Percentiles rank a stretch among this genome's conserved stretches.
Evolutionary conservation across 352 stramenopile species (phyloP).

Genomic region (Phytophthora megakarya): DNA sequence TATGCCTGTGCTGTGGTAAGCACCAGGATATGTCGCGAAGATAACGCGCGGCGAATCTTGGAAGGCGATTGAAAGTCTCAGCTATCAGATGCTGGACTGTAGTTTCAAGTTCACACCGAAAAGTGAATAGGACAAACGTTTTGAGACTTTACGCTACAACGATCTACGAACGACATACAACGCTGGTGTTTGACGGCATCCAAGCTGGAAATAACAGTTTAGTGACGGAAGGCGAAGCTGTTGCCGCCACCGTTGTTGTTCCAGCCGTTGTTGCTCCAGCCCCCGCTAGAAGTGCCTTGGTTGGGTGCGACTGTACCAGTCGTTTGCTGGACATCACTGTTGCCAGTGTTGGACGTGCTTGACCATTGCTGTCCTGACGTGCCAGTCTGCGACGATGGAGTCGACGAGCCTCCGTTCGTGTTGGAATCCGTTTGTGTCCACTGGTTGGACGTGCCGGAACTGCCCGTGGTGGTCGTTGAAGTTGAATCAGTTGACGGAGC

Average conservation of each 20-base stretch:
- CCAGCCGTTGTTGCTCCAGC: constrained; percentile 25
- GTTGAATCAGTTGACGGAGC: constrained; percentile 16
- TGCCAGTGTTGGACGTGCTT: constrained; percentile 13
- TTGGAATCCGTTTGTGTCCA: constrained; percentile 15
- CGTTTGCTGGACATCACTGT: constrained; percentile 20
- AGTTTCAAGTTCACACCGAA: neutral
- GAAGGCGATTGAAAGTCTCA: too few relatives aligned
- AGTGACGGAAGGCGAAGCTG: constrained; percentile 29
- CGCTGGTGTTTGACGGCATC: neutral
- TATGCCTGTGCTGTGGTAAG: neutral
- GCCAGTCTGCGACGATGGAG: constrained; percentile 2
- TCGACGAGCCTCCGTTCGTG: constrained; percentile 15
- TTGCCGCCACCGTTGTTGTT: constrained; percentile 22
- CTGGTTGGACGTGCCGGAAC: constrained; percentile 9
- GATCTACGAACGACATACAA: neutral
- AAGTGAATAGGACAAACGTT: neutral
- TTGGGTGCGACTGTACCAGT: constrained; percentile 25
- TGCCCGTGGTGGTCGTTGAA: constrained; percentile 3
- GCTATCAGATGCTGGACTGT: too few relatives aligned
- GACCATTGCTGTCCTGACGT: constrained; percentile 10
- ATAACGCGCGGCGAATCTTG: too few relatives aligned
- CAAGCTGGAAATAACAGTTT: neutral
- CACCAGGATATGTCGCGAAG: constrained; percentile 3
- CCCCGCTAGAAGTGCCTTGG: constrained; percentile 12
- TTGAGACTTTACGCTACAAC: neutral